Evolutionary conservation across 2,329 filamentous ascomycete genomes (phyloP).

Genomic region (Aplosporella prunicola): DNA sequence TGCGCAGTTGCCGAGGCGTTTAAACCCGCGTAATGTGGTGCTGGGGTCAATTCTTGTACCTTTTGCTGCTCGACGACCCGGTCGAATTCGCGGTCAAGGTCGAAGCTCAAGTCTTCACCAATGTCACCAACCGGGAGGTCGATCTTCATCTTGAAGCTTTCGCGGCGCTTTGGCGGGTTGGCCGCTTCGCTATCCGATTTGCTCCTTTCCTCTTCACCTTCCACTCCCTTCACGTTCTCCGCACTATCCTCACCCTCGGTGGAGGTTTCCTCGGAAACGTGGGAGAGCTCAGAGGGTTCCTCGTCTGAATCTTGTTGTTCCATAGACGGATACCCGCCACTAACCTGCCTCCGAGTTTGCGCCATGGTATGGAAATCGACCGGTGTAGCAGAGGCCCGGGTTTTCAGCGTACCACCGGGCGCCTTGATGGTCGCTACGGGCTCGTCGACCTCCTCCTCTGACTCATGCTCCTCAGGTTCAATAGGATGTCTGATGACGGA

Average conservation of each 20-base stretch:
- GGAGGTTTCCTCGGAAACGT: slow-evolving; percentile 11
- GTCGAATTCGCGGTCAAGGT: slow-evolving; percentile 86
- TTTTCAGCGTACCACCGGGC: slow-evolving; percentile 77
- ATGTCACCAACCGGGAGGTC: slow-evolving; percentile 70
- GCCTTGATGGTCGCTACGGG: slow-evolving; percentile 81
- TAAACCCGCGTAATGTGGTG: background rate
- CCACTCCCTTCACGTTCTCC: slow-evolving; percentile 1
- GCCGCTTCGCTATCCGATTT: slow-evolving; percentile 9
- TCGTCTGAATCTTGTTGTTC: slow-evolving; percentile 11
- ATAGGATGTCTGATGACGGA: slow-evolving; percentile 80
- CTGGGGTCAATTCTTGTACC: slow-evolving; percentile 49
- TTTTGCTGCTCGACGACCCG: slow-evolving; percentile 94
- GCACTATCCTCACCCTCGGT: slow-evolving; percentile 18
- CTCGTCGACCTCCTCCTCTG: slow-evolving; percentile 53
- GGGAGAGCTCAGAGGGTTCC: slow-evolving; percentile 5
- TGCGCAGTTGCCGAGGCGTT: background rate
- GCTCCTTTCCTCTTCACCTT: slow-evolving; percentile 18
- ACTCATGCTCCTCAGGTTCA: slow-evolving; percentile 27
- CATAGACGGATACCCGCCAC: slow-evolving; percentile 52
- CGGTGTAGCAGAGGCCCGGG: slow-evolving; percentile 76
- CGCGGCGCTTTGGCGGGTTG: slow-evolving; percentile 24
- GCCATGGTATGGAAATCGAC: slow-evolving; percentile 79
- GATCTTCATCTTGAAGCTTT: slow-evolving; percentile 50
- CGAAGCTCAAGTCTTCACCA: slow-evolving; percentile 65
- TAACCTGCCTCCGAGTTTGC: slow-evolving; percentile 75